Conservation (phyloP, 768 basidiomycete genomes). For the Mycena capillaripes region DNA sequence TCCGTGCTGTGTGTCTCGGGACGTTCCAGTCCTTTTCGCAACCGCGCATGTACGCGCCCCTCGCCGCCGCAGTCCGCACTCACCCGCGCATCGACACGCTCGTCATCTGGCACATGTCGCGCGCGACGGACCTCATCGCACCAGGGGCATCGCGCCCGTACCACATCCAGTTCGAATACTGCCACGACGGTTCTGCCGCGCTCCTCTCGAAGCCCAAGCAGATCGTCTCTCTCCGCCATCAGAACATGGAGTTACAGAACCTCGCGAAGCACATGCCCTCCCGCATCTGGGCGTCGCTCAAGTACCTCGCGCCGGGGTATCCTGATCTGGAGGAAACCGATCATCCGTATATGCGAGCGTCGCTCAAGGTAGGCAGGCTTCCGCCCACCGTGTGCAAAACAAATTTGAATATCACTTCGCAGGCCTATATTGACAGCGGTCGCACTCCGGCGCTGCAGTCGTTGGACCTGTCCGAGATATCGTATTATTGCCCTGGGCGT, state of each 20-base stretch:
- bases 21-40: constrained; percentile 16
- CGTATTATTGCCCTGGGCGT: background rate
- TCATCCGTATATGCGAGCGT: background rate
- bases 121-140: constrained; percentile 8
- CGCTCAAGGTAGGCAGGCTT: background rate
- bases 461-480: background rate
- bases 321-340: background rate
- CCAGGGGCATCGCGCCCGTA: background rate
- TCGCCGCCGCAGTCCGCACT: background rate
- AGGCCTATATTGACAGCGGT: constrained; percentile 6
- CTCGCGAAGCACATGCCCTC: background rate
- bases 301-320: background rate
- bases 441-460: constrained; percentile 3
- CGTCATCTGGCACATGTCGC: background rate
- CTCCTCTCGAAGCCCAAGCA: background rate
- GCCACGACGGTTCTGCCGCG: background rate
- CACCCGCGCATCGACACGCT: constrained; percentile 26
- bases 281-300: constrained; percentile 4
- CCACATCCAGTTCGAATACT: constrained; percentile 4
- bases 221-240: background rate
- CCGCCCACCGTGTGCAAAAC: too few relatives aligned
- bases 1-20: constrained; percentile 13
- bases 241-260: background rate
- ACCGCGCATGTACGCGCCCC: background rate
- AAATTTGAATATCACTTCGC: too few relatives aligned